Conservation (phyloP, 192 early-diverging fungal species). For the Radiomyces spectabilis region DNA sequence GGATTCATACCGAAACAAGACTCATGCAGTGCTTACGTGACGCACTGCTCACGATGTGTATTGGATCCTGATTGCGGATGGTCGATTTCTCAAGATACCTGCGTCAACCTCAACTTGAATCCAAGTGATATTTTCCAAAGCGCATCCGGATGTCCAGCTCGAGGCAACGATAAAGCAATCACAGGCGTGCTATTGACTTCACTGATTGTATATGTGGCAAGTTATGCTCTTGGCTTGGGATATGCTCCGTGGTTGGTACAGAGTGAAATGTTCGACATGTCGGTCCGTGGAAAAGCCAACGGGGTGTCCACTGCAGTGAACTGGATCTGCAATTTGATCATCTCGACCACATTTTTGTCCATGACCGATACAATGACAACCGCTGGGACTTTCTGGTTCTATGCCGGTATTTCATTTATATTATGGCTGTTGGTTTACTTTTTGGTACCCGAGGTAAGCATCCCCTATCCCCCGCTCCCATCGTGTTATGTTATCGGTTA, state of each 20-base stretch:
- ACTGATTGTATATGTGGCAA: constrained; percentile 27
- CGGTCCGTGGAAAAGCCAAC: constrained; percentile 44
- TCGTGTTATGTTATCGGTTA: too few species aligned
- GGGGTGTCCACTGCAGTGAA: constrained; percentile 49
- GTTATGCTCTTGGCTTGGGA: constrained; percentile 45
- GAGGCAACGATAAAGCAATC: constrained; percentile 7
- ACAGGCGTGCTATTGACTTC: constrained; percentile 16
- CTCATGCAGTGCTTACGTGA: constrained; percentile 33
- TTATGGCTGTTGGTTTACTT: constrained; percentile 37
- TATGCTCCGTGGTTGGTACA: constrained; percentile 50
- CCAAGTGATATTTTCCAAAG: constrained; percentile 14
- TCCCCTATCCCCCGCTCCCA: too few species aligned
- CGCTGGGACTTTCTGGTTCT: constrained; percentile 46
- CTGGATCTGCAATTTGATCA: constrained; percentile 41
- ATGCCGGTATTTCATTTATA: constrained; percentile 33
- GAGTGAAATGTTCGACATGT: constrained; percentile 41
- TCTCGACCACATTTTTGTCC: constrained; percentile 42
- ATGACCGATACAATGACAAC: constrained; percentile 42
- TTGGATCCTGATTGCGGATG: constrained; percentile 37
- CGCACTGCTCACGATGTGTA: constrained; percentile 39
- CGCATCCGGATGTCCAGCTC: constrained; percentile 17
- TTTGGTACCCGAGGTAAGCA: constrained; percentile 40
- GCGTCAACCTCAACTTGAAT: neutral
- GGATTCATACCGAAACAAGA: constrained; percentile 35
- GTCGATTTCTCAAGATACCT: constrained; percentile 12